Percentiles rank a stretch among this genome's conserved stretches.
Conservation (phyloP, 257 asterid genomes). For the Scutellaria minor region DNA sequence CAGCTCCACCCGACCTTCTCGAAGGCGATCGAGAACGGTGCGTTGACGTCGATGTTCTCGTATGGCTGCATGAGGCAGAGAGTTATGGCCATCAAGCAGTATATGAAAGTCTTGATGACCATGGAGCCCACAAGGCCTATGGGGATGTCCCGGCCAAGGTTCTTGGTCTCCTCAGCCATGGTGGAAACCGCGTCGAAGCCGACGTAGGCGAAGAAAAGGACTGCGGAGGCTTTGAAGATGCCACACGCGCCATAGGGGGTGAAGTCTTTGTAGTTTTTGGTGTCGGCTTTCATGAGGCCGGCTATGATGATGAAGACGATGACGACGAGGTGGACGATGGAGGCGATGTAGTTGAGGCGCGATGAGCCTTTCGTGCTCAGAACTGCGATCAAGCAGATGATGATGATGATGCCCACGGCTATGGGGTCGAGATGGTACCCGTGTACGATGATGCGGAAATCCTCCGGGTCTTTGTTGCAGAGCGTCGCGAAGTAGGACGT, state of each 20-base stretch:
- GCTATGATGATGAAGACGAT: conserved; percentile 58
- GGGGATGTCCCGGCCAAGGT: conserved; percentile 59
- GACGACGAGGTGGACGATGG: conserved; percentile 52
- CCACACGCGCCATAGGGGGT: conserved; percentile 50
- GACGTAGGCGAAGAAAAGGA: conserved; percentile 58
- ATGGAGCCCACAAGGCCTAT: conserved; percentile 68
- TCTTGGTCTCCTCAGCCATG: conserved; percentile 67
- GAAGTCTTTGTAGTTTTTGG: conserved; percentile 49
- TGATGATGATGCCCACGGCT: conserved; percentile 42
- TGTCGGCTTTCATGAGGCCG: conserved; percentile 53
- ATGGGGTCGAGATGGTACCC: conserved; percentile 57
- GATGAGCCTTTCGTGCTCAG: conserved; percentile 64
- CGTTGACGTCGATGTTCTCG: conserved; percentile 37
- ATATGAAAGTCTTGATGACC: conserved; percentile 51
- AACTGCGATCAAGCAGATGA: conserved; percentile 50
- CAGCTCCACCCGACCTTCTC: conserved; percentile 56
- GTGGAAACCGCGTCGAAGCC: conserved; percentile 74
- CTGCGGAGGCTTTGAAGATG: conserved; percentile 59
- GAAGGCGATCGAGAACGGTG: conserved; percentile 57
- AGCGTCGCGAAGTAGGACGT: conserved; percentile 63
- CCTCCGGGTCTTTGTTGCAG: conserved; percentile 43
- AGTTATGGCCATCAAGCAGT: conserved; percentile 54
- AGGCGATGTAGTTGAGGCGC: conserved; percentile 63
- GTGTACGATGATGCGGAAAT: conserved; percentile 48
- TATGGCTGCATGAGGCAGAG: conserved; percentile 62